Percentiles rank a stretch among this genome's conserved stretches.
Evolutionary conservation across 2,329 filamentous ascomycete species (phyloP).

Genomic region (Colletotrichum zoysiae): DNA sequence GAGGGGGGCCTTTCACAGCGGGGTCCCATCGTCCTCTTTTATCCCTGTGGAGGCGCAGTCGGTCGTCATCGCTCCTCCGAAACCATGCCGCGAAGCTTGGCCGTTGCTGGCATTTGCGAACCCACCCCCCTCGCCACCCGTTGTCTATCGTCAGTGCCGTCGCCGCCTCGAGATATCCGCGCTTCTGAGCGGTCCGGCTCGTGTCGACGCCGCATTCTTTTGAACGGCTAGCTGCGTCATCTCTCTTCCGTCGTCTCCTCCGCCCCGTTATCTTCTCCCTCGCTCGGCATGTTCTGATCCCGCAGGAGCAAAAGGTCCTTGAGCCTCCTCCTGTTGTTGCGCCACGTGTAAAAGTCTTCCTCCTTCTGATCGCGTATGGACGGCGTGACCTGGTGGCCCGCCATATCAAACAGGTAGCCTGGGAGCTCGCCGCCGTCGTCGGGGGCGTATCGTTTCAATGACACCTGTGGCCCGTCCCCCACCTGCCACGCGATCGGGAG

Average conservation of each 20-base stretch:
- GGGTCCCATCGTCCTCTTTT: constrained; percentile 17
- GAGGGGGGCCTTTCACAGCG: not conserved
- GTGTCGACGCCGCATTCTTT: not conserved
- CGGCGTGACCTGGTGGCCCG: constrained; percentile 70
- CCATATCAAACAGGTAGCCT: constrained; percentile 63
- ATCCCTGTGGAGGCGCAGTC: constrained; percentile 33
- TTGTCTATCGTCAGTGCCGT: not conserved
- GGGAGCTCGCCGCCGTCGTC: constrained; percentile 52
- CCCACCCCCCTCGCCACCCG: constrained; percentile 8
- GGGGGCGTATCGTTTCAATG: constrained; percentile 35
- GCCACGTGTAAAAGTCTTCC: constrained; percentile 62
- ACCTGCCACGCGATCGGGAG: constrained; percentile 67
- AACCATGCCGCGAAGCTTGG: constrained; percentile 34
- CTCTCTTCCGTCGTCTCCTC: constrained; percentile 31
- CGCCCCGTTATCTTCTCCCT: constrained; percentile 54
- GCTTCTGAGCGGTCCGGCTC: constrained; percentile 2
- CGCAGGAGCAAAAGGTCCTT: constrained; percentile 57
- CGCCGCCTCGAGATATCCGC: not conserved
- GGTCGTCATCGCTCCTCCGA: constrained; percentile 33
- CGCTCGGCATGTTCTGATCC: constrained; percentile 60
- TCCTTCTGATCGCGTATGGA: constrained; percentile 64
- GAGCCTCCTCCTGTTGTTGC: constrained; percentile 59
- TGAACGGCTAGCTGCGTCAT: constrained; percentile 2
- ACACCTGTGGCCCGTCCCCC: constrained; percentile 65
- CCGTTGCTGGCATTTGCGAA: constrained; percentile 16